Evolutionary conservation across 306 rosid genomes (phyloP), one percentile per base, ranked within the genome.

Genomic region (Cicer cuneatum): DNA sequence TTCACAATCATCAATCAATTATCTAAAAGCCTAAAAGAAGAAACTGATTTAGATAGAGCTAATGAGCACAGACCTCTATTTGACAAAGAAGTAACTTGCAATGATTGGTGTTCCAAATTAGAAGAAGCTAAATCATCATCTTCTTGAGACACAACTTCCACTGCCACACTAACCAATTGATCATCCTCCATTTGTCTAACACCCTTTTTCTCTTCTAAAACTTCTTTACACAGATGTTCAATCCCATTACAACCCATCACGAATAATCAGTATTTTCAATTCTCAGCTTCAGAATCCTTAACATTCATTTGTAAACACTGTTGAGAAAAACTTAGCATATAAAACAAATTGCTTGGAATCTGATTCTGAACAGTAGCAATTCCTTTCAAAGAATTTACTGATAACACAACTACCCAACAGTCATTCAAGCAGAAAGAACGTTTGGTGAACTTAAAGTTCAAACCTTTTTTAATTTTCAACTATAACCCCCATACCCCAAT

Each of bases 161-260:
- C 51, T 52, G 7, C 56, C 14, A 72, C 67, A 2, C 12, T 56
- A 19, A 69, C 63, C 4, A 43, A 41, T 45, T 66, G 60, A 70
- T 42, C 77, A 66, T 62, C 60, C 81, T 66, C 71, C 80, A 46
- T 74, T 75, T 80, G 21, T 39, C 59, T 74, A 73, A 49, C 9
- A 80, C 63, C 77, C 49, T 80, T 67, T 46, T 59, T 24, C 6
- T 43, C 78, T 37, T 84, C 88, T 59, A 46, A 83, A 35, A 56
- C 54, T 33, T 70, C 45, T 37, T 75, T 41, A 46, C 71, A 15
- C 5, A 81, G 66, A 58, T 75, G 76, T 51, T 78, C 80, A 65
- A 66, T 88, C 71, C 82, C 91, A 80, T 87, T 63, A 72, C 86
- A 79, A 49, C 84, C 79, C 86, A 82, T 86, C 57, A 14, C 73